Evolutionary conservation across 495 filamentous ascomycete species (phyloP), one percentile per base, ranked within the genome.

Genomic region (Clohesyomyces aquaticus): DNA sequence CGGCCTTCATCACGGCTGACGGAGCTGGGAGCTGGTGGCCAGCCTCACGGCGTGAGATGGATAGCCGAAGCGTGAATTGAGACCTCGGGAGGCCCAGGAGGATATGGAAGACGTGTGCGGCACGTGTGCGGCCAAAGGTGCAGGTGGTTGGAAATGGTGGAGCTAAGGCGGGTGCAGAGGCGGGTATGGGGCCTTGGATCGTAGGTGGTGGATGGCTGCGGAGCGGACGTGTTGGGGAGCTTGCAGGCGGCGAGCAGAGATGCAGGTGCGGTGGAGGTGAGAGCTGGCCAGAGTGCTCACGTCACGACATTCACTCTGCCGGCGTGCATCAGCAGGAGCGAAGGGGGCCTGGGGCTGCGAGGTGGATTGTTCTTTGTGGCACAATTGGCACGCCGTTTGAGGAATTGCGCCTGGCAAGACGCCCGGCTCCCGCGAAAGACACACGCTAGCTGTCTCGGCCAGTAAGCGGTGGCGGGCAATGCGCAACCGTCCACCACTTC

Each of bases 1-100:
- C 85, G 64, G 90, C 89, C 82, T 91, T 95, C 92, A 96, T 96
- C 27, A 35, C 48, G 65, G 65, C 48, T 45, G 52, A 43, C 41
- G 55, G 26, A 46, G 63, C 49, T 38, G 48, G 25, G 25, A 3
- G 51, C 49, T 38, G 55, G 25, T 19, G 3, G 51, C 56, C 58
- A 61, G 63, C 63, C 47, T 27, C n/a, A 16, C 50, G 27, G n/a
- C n/a, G n/a, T 29, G 49, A 52, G 49, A 9, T 6, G 10, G 46
- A 19, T 19, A 16, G 9, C 18, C 21, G 3, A 49, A 25, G 46
- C 8, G 4, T 14, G 46, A 49, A 25, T 19, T 9, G 46, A 49
- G 21, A 25, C 46, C n/a, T 49, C 46, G 23, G 23, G 23, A n/a
- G 8, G 48, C n/a, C 23, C 41, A 18, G 4, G 35, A 18, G 42